Conservation (phyloP, 2,329 filamentous ascomycete genomes). For the Ceratocystiopsis minuta region DNA sequence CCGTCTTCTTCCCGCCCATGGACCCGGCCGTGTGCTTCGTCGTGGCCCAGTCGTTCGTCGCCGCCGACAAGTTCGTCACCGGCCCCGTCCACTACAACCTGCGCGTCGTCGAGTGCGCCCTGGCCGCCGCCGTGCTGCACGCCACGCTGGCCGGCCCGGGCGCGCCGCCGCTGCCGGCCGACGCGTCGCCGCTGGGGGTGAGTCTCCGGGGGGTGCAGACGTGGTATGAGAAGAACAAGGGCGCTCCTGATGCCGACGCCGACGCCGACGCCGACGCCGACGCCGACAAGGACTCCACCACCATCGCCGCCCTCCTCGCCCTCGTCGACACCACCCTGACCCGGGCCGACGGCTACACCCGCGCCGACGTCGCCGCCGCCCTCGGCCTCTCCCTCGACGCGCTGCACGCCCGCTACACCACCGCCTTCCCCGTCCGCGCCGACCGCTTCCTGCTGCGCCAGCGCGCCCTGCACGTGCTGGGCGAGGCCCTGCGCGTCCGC, state of each 20-base stretch:
- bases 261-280: no score
- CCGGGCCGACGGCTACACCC: conserved; percentile 69
- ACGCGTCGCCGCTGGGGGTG: conserved; percentile 67
- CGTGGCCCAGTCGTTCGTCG: conserved; percentile 86
- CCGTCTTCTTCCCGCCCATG: conserved; percentile 67
- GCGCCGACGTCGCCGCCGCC: conserved; percentile 58
- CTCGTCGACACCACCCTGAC: conserved; percentile 54
- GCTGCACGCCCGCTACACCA: conserved; percentile 63
- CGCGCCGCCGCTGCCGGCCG: conserved; percentile 47
- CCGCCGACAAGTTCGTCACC: conserved; percentile 85
- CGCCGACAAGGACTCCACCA: no score
- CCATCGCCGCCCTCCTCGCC: conserved; percentile 49
- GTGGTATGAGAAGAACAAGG: no score
- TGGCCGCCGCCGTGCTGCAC: conserved; percentile 60
- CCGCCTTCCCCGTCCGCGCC: conserved; percentile 74
- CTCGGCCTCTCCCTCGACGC: conserved; percentile 52
- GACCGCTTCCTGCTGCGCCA: conserved; percentile 76
- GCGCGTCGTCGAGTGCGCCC: conserved; percentile 83
- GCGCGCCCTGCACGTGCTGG: conserved; percentile 78
- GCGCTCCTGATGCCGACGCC: no score
- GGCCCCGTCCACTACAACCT: conserved; percentile 93
- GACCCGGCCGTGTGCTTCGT: conserved; percentile 76
- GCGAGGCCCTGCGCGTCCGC: conserved; percentile 71
- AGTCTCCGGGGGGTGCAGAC: conserved; percentile 70
- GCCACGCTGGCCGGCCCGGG: conserved; percentile 27